phyloP scores from a whole-genome alignment of 768 basidiomycete species.

The Clavaria fumosa region DNA sequence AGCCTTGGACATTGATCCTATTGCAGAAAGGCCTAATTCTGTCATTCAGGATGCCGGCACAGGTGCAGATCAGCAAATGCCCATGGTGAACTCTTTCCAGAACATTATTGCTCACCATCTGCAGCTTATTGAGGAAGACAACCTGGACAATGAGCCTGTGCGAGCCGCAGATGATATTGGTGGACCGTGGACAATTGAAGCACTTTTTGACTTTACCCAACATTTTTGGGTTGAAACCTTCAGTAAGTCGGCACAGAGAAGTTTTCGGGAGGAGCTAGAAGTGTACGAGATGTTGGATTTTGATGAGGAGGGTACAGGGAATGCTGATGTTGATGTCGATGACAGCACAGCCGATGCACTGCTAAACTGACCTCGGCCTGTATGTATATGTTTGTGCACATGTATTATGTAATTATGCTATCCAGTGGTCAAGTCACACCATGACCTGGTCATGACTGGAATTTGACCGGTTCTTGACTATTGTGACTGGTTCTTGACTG shows the following conservation, averaged over 20 bases:
- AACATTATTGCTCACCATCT: too few relatives aligned
- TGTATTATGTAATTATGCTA: too few relatives aligned
- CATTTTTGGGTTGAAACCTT: not conserved
- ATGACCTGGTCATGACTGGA: too few relatives aligned
- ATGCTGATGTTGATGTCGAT: constrained; percentile 1
- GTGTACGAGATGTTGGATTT: constrained; percentile 8
- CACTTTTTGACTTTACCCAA: constrained; percentile 7
- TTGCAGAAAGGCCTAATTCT: too few relatives aligned
- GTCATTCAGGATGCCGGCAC: too few relatives aligned
- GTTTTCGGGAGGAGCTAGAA: constrained; percentile 13
- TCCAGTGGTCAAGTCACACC: too few relatives aligned
- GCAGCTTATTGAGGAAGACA: not conserved
- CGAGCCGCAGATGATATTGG: not conserved
- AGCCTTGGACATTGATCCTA: not conserved
- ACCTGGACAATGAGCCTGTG: not conserved
- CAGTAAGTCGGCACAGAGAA: constrained; percentile 1
- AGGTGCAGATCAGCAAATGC: too few relatives aligned
- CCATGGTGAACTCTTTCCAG: too few relatives aligned
- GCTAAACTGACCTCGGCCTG: too few relatives aligned
- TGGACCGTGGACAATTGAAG: constrained; percentile 8
- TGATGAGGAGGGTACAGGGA: constrained; percentile 2
- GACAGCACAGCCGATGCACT: not conserved
- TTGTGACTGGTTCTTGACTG: too few relatives aligned
- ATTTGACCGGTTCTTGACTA: too few relatives aligned
- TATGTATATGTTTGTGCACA: too few relatives aligned